A percentile compares a stretch with the other conserved stretches of the same genome.
Evolutionary conservation across 202 grass and related monocot genomes (phyloP).

Genomic region (Musa balbisiana): DNA sequence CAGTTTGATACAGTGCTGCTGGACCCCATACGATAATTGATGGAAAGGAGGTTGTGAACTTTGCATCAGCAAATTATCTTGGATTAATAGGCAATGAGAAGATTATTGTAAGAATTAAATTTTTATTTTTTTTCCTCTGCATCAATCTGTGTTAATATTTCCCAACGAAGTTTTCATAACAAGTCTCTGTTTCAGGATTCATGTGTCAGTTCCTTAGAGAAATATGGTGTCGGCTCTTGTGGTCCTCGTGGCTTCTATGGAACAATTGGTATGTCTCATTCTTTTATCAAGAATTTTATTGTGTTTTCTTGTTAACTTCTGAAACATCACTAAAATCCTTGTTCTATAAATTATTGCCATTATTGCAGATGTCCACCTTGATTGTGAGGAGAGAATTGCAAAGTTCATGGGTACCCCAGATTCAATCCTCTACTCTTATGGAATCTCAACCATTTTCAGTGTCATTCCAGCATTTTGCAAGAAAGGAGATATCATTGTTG

Average conservation of each 20-base stretch:
- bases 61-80: conserved; percentile 94
- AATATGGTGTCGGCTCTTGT: conserved; percentile 95
- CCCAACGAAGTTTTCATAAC: conserved; percentile 24
- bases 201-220: conserved; percentile 73
- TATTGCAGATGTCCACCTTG: conserved; percentile 87
- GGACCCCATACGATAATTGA: conserved; percentile 72
- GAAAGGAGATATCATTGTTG: conserved; percentile 96
- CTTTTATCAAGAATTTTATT: conserved; percentile 21
- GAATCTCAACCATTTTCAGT: conserved; percentile 95
- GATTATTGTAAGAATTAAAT: conserved; percentile 62
- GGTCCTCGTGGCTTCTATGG: conserved; percentile 95
- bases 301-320: not conserved
- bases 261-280: conserved; percentile 64
- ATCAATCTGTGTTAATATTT: not conserved
- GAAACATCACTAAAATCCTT: not conserved
- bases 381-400: conserved; percentile 85
- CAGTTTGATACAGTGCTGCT: conserved; percentile 55
- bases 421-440: conserved; percentile 91
- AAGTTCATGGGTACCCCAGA: conserved; percentile 80
- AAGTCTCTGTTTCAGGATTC: conserved; percentile 51
- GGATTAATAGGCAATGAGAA: conserved; percentile 90
- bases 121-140: conserved; percentile 22
- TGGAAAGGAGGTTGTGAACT: conserved; percentile 92
- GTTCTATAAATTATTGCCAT: conserved; percentile 12
- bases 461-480: conserved; percentile 97